Evolutionary conservation across 345 rosid genomes (phyloP).

Genomic region (Murraya paniculata): DNA sequence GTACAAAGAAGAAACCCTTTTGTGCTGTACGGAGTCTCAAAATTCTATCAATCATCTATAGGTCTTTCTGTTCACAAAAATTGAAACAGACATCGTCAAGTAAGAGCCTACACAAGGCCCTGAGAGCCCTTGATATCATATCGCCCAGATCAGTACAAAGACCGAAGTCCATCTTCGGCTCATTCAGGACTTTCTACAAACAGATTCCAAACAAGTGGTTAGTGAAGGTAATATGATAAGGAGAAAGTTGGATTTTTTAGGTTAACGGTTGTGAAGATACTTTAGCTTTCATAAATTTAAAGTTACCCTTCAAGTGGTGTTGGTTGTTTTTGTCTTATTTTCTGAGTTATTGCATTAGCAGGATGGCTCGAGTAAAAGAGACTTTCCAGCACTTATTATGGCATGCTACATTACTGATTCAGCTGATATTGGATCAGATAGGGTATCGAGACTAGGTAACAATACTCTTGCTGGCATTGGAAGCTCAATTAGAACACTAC

Average conservation of each 20-base stretch:
- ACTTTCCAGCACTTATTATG: constrained; percentile 68
- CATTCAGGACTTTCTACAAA: constrained; percentile 46
- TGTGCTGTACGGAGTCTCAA: background rate
- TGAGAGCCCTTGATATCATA: constrained; percentile 48
- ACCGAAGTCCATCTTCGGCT: constrained; percentile 46
- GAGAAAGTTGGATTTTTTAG: too few species aligned
- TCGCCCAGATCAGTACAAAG: constrained; percentile 24
- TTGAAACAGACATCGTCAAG: constrained; percentile 9
- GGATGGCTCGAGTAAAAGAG: constrained; percentile 31
- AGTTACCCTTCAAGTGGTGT: too few species aligned
- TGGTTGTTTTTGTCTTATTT: constrained; percentile 16
- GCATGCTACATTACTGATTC: constrained; percentile 71
- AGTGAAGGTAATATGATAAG: too few species aligned
- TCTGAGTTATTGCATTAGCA: constrained; percentile 20
- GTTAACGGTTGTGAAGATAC: too few species aligned
- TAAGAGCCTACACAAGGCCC: constrained; percentile 42
- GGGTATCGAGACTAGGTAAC: constrained; percentile 39
- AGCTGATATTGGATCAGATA: constrained; percentile 90
- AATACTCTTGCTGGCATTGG: constrained; percentile 45
- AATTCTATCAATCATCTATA: constrained; percentile 8
- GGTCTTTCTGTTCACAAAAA: constrained; percentile 32
- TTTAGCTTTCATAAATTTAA: too few species aligned
- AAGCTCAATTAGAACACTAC: constrained; percentile 41
- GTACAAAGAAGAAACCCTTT: background rate
- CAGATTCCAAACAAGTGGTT: constrained; percentile 25